Percentiles rank a stretch among this genome's conserved stretches.
Evolutionary conservation across 1,284 basidiomycete genomes (phyloP).

Genomic region (Moesziomyces sp.): DNA sequence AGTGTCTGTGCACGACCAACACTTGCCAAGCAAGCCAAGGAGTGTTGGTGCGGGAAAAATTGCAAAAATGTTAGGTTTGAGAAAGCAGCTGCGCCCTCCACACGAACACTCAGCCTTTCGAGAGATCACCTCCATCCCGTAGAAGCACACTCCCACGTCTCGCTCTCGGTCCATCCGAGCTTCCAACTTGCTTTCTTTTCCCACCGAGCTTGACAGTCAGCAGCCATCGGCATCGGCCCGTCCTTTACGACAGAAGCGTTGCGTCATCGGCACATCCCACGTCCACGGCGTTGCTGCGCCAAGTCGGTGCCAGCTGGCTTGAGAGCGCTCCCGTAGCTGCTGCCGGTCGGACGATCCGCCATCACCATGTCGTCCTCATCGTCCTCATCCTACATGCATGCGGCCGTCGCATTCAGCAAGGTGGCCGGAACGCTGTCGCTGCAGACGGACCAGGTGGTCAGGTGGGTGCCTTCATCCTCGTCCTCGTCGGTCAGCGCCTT

Average conservation of each 20-base stretch:
- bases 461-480: constrained; percentile 50
- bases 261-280: too few species aligned
- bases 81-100: constrained; percentile 1
- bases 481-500: constrained; percentile 41
- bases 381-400: constrained; percentile 41
- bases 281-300: too few species aligned
- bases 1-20: constrained; percentile 10
- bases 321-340: too few species aligned
- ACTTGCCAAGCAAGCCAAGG: background rate
- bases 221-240: too few species aligned
- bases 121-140: too few species aligned
- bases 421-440: constrained; percentile 52
- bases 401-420: constrained; percentile 52
- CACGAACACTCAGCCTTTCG: background rate
- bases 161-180: too few species aligned
- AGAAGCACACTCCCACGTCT: too few species aligned
- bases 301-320: too few species aligned
- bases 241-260: too few species aligned
- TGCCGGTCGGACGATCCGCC: too few species aligned
- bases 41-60: background rate
- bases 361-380: constrained; percentile 35
- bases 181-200: too few species aligned
- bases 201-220: too few species aligned
- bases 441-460: constrained; percentile 24
- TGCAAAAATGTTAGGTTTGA: background rate